Evolutionary conservation across 257 asterid genomes (phyloP), one percentile per base, ranked within the genome.

Genomic region (Paulownia fortunei): DNA sequence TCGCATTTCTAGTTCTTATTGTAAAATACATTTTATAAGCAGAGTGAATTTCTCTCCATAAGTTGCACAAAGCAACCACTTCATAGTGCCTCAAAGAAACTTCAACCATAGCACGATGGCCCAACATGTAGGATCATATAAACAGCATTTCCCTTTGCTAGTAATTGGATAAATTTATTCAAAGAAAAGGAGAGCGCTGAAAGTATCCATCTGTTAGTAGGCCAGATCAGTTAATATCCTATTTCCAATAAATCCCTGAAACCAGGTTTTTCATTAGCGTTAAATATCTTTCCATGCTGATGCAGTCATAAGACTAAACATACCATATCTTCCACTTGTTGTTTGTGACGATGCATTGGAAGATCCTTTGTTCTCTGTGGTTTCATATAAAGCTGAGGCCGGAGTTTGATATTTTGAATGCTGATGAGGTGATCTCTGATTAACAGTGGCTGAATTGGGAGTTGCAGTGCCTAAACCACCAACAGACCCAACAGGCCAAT

Each of bases 331-430:
- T 84, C 89, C 93, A 73, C 75, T 69, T 36, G 84, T 41, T 61
- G 87, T 36, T 62, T 82, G 83, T 54, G 84, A 80, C 41, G 85
- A 72, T 73, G 80, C 76, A 42, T 54, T 74, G 49, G 85, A 64
- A 44, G 90, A 76, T 83, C 85, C 88, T 64, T 82, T 62, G 21
- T 75, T 65, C 81, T 85, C 97, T 24, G 86, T 54, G 66, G 88
- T 52, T 65, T 89, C 96, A 81, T 91, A 87, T 61, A 88, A 87
- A 74, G 94, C 97, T 68, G 96, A 86, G 76, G 89, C 84, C 41
- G 97, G 92, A 74, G 76, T 89, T 78, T 91, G 98, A 84, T 88
- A 90, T 72, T 89, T 85, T 8, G 81, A 56, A n/a, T 80, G 88
- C 54, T 77, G 89, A 71, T 84, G 85, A 68, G 82, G 83, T 42